phyloP scores from a whole-genome alignment of 1,284 basidiomycete species.

The Papiliotrema fonsecae region DNA sequence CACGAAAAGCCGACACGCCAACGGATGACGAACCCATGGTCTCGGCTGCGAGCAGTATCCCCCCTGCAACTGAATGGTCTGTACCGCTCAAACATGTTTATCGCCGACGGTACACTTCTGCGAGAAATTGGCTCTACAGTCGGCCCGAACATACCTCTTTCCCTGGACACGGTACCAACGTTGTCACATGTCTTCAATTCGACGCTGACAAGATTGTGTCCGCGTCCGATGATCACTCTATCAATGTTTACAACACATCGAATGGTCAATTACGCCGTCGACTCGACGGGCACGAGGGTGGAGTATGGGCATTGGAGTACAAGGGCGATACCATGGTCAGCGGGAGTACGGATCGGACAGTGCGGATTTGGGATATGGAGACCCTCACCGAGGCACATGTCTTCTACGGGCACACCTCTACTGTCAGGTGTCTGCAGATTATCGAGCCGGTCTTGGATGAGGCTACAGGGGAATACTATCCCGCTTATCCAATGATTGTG shows the following conservation, averaged over 20 bases:
- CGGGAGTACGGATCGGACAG: conserved; percentile 88
- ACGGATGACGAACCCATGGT: conserved; percentile 33
- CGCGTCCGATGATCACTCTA: conserved; percentile 67
- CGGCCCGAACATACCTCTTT: conserved; percentile 63
- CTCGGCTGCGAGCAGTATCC: neutral
- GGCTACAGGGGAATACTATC: conserved; percentile 49
- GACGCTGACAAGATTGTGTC: conserved; percentile 89
- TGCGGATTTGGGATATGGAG: conserved; percentile 84
- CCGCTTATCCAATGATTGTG: conserved; percentile 67
- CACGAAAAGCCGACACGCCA: conserved; percentile 20
- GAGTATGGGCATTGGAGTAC: conserved; percentile 81
- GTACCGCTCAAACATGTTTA: conserved; percentile 43
- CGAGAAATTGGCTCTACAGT: conserved; percentile 51
- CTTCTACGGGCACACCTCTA: conserved; percentile 89
- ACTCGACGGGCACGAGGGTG: conserved; percentile 85
- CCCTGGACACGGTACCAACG: conserved; percentile 77
- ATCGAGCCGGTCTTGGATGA: conserved; percentile 49
- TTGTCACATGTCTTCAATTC: conserved; percentile 90
- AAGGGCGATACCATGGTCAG: conserved; percentile 79
- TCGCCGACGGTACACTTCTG: conserved; percentile 54
- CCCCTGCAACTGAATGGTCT: conserved; percentile 18
- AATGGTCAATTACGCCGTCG: conserved; percentile 69
- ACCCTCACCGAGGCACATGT: conserved; percentile 78
- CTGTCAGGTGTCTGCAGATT: conserved; percentile 57
- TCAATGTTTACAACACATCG: conserved; percentile 79